Conservation (phyloP, 2,329 filamentous ascomycete genomes). For the Aspergillus sp. region DNA sequence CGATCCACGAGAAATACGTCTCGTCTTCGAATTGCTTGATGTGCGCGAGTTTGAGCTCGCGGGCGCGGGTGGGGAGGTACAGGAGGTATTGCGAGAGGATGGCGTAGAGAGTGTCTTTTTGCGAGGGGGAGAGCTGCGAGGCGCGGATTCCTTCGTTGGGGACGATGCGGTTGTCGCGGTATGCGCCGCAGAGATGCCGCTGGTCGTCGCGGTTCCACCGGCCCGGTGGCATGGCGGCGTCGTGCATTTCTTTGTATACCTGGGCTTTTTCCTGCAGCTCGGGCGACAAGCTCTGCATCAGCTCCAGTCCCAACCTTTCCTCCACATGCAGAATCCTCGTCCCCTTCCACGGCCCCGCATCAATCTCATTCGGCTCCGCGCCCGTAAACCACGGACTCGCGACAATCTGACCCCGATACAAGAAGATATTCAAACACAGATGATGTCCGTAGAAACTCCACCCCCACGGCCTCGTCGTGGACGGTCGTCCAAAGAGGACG, state of each 20-base stretch:
- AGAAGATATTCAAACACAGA: slow-evolving; percentile 72
- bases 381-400: slow-evolving; percentile 78
- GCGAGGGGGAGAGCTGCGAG: slow-evolving; percentile 44
- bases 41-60: slow-evolving; percentile 59
- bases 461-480: slow-evolving; percentile 66
- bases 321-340: slow-evolving; percentile 69
- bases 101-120: slow-evolving; percentile 59
- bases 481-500: slow-evolving; percentile 69
- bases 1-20: slow-evolving; percentile 80
- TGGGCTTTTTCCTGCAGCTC: slow-evolving; percentile 57
- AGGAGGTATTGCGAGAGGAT: slow-evolving; percentile 70
- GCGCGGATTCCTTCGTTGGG: slow-evolving; percentile 72
- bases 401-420: slow-evolving; percentile 68
- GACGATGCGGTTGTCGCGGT: slow-evolving; percentile 76
- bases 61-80: slow-evolving; percentile 65
- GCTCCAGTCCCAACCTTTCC: slow-evolving; percentile 64
- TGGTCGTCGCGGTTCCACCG: slow-evolving; percentile 84
- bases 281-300: slow-evolving; percentile 67
- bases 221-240: slow-evolving; percentile 63
- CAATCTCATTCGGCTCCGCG: slow-evolving; percentile 77
- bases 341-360: slow-evolving; percentile 64
- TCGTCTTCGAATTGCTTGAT: slow-evolving; percentile 64
- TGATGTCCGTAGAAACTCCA: slow-evolving; percentile 80
- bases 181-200: slow-evolving; percentile 76
- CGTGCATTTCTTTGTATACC: slow-evolving; percentile 63